Conservation (phyloP, 345 rosid genomes). For the Citrus unshiu region DNA sequence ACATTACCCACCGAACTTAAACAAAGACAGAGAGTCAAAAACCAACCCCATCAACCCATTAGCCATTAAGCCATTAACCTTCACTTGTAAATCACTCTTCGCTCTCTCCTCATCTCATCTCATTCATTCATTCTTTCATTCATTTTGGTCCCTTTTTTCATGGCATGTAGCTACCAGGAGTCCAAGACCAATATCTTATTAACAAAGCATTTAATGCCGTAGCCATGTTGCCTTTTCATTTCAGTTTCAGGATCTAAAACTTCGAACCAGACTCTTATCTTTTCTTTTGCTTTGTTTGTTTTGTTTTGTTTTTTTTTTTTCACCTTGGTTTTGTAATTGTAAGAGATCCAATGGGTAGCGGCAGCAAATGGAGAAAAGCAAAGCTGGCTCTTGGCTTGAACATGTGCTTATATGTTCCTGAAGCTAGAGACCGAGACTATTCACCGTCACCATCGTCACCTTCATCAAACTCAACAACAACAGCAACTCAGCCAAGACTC, state of each 20-base stretch:
- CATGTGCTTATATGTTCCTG: constrained; percentile 67
- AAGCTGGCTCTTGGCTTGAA: constrained; percentile 72
- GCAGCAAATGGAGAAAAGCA: constrained; percentile 82
- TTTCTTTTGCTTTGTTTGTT: not conserved
- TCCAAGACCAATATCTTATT: not conserved
- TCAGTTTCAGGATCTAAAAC: constrained; percentile 5
- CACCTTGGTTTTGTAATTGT: too few relatives aligned
- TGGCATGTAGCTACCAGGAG: not conserved
- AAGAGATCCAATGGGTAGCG: constrained; percentile 47
- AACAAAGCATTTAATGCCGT: not conserved
- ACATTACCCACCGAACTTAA: not conserved
- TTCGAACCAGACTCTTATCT: not conserved
- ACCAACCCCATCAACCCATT: not conserved
- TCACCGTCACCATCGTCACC: constrained; percentile 23
- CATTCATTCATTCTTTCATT: not conserved
- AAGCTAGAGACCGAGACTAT: constrained; percentile 40
- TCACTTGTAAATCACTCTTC: constrained; percentile 14
- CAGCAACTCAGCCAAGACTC: constrained; percentile 21
- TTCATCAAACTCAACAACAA: constrained; percentile 1
- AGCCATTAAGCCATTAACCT: not conserved
- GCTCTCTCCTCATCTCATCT: not conserved
- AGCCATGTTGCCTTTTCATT: not conserved
- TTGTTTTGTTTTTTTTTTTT: not conserved
- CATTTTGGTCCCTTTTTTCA: not conserved
- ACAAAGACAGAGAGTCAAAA: constrained; percentile 25